A percentile compares a stretch with the other conserved stretches of the same genome.
Evolutionary conservation across 1,284 basidiomycete species (phyloP).

Genomic region (Mycena sp.): DNA sequence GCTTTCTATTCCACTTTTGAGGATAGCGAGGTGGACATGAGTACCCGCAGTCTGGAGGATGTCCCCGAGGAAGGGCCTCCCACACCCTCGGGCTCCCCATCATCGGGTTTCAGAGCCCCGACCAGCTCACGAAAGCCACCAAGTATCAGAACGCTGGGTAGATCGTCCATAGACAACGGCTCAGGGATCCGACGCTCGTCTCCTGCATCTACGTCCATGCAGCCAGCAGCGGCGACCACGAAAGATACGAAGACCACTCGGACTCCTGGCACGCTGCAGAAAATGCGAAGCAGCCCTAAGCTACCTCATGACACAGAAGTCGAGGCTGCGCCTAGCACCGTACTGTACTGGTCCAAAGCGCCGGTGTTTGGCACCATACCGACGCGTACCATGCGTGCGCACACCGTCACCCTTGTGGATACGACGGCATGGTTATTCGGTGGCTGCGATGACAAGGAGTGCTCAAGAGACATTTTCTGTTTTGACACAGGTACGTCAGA

Average conservation of each 20-base stretch:
- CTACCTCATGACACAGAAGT: conserved; percentile 67
- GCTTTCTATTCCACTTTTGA: conserved; percentile 27
- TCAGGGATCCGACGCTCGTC: conserved; percentile 10
- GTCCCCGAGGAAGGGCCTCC: conserved; percentile 51
- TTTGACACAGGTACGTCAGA: conserved; percentile 83
- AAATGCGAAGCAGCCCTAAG: conserved; percentile 55
- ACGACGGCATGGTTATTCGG: conserved; percentile 89
- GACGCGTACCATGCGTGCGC: conserved; percentile 81
- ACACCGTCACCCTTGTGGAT: conserved; percentile 87
- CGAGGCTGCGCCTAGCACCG: conserved; percentile 61
- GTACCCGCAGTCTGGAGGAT: conserved; percentile 45
- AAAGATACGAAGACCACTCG: conserved; percentile 19
- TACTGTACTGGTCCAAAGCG: conserved; percentile 90
- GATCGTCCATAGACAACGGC: conserved; percentile 35
- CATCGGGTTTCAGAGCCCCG: conserved; percentile 24
- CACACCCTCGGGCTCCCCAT: conserved; percentile 33
- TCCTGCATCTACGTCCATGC: conserved; percentile 23
- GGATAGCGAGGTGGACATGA: conserved; percentile 26
- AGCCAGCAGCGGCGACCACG: neutral
- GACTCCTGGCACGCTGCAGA: conserved; percentile 37
- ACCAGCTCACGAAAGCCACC: conserved; percentile 43
- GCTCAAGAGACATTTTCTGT: conserved; percentile 82
- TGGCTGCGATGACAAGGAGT: conserved; percentile 85
- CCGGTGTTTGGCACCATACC: conserved; percentile 84
- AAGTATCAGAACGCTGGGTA: conserved; percentile 42